Conservation (phyloP, 2,329 filamentous ascomycete species). For the Hymenoscyphus albidus region DNA sequence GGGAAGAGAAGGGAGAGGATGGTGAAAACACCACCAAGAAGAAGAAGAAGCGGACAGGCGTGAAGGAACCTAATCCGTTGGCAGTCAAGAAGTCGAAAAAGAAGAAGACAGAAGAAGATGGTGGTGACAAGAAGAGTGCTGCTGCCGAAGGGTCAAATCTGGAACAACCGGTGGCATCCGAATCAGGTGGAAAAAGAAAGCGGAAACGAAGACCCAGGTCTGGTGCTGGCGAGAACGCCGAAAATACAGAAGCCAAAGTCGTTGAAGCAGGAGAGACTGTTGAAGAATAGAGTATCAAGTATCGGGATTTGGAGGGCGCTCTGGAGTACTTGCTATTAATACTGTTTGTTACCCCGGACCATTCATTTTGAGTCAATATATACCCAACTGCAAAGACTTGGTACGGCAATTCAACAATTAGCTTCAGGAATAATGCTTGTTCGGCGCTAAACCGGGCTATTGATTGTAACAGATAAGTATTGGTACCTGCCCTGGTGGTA, state of each 20-base stretch:
- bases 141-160: conserved; percentile 19
- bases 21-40: conserved; percentile 36
- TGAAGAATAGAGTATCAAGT: conserved; percentile 14
- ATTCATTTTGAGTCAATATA: background rate
- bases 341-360: background rate
- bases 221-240: background rate
- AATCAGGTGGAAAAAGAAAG: conserved; percentile 35
- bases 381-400: background rate
- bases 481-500: too few relatives aligned
- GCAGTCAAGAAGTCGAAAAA: conserved; percentile 68
- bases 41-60: conserved; percentile 59
- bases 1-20: conserved; percentile 17
- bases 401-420: background rate
- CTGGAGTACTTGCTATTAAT: conserved; percentile 9
- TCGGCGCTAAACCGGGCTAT: background rate
- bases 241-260: conserved; percentile 15
- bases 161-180: conserved; percentile 19
- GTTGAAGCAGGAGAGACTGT: conserved; percentile 14
- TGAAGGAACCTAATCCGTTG: conserved; percentile 68
- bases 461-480: background rate
- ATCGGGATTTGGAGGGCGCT: conserved; percentile 1
- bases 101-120: conserved; percentile 37
- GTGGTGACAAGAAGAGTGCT: conserved; percentile 32
- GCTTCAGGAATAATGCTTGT: conserved; percentile 2
- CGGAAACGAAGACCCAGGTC: conserved; percentile 30